Evolutionary conservation across 495 filamentous ascomycete species (phyloP).

Genomic region (Glarea lozoyensis): DNA sequence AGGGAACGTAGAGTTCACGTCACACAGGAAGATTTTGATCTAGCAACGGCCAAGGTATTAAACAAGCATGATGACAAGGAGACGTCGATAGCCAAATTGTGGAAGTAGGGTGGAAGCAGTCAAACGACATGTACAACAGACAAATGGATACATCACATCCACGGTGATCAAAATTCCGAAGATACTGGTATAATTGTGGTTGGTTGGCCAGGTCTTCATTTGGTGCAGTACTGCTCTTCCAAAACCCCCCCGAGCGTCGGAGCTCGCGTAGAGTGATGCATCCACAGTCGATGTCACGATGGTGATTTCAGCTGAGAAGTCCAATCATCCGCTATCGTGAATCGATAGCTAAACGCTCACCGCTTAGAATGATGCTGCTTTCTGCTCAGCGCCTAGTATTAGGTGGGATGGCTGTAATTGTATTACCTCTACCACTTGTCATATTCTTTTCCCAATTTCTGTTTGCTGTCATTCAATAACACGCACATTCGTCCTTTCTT

Average conservation of each 20-base stretch:
- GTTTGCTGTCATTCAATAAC: too few species aligned
- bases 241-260: neutral
- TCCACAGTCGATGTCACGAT: conserved; percentile 7
- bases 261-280: conserved; percentile 1
- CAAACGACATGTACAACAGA: conserved; percentile 13
- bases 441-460: too few species aligned
- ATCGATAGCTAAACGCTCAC: too few species aligned
- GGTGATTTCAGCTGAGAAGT: too few species aligned
- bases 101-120: conserved; percentile 54
- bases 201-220: neutral
- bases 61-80: conserved; percentile 99
- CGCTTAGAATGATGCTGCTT: too few species aligned
- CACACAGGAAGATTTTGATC: conserved; percentile 98
- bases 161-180: neutral
- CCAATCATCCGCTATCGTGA: too few species aligned
- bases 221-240: neutral
- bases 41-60: conserved; percentile 97
- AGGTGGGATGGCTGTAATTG: too few species aligned
- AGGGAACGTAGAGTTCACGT: conserved; percentile 94
- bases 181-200: neutral
- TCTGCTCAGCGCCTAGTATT: too few species aligned
- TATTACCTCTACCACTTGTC: too few species aligned
- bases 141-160: neutral
- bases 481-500: too few species aligned
- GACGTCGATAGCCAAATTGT: conserved; percentile 78